Evolutionary conservation across 2,329 filamentous ascomycete genomes (phyloP).

Genomic region (Hypoxylon sp.): DNA sequence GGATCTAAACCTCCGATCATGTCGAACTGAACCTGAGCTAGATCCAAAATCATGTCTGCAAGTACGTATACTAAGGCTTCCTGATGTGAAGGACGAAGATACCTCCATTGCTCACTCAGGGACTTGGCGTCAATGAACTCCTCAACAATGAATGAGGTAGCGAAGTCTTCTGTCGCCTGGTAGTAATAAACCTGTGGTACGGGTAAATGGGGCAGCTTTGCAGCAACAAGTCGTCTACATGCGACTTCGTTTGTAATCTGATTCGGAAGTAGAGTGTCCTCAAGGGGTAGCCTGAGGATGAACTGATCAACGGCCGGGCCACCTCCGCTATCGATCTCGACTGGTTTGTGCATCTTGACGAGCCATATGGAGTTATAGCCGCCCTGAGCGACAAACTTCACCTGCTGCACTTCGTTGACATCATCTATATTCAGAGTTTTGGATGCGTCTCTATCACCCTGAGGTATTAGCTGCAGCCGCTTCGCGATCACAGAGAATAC

Average conservation of each 20-base stretch:
- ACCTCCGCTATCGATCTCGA: background rate
- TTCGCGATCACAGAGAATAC: background rate
- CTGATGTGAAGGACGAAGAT: background rate
- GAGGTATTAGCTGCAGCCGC: background rate
- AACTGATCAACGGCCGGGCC: background rate
- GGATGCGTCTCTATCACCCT: background rate
- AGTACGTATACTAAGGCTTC: background rate
- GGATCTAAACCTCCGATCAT: background rate
- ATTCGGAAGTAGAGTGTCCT: background rate
- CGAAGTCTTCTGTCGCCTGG: background rate
- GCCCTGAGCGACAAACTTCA: background rate
- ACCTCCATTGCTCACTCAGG: background rate
- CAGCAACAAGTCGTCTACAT: background rate
- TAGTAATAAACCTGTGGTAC: background rate
- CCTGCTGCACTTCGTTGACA: background rate
- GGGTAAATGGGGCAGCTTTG: background rate
- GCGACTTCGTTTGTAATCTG: background rate
- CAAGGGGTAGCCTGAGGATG: background rate
- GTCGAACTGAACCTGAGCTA: background rate
- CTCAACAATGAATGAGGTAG: background rate
- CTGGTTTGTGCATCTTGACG: background rate
- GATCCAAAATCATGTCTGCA: background rate
- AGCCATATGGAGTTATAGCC: background rate
- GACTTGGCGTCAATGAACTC: slow-evolving; percentile 1
- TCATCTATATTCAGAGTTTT: background rate